Evolutionary conservation across 192 early-diverging fungal genomes (phyloP), one percentile per base, ranked within the genome.

Genomic region (Backusella macrospora): DNA sequence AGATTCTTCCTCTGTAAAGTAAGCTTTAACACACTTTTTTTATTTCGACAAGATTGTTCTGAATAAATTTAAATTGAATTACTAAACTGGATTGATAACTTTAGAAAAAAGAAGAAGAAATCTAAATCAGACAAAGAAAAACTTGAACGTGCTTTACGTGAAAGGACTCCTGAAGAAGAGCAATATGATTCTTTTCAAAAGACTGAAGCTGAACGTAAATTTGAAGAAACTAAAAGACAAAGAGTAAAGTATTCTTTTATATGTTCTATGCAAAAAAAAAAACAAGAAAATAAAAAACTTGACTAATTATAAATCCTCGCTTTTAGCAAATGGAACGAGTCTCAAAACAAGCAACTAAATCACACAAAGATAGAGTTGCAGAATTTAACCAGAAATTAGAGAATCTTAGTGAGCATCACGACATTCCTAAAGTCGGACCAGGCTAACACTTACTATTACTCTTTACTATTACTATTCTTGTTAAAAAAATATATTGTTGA

Each of bases 361-460:
- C 90, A 12, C 92, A 94, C 81, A 91, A 90, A 77, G 92, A 94
- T 63, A 85, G 88, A 45, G 92, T 94, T 7, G 86, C 88, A 63
- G 92, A 94, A 42, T 86, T 92, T 70, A 94, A 94, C 75, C 83
- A 84, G 37, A 90, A 93, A 70, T 81, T 94, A 16, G 91, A 91
- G 70, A 80, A 86, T 39, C 82, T 94, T 66, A 87, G 83, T 65
- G 93, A 94, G 76, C 93, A 93, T 82, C 89, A 93, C 81, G 93
- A 94, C 75, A 92, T 94, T 78, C 92, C 93, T 43, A 91, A 92
- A 71, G 92, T 93, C 67, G 90, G 91, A 75, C 91, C 91, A 39
- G 91, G 92, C 82, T 92, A 92, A 92, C 76, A 77, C 39, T 38
- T n/a, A 29, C 34, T 74, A 43, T 46, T 18, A 62, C 59, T 62